phyloP scores from a whole-genome alignment of 768 basidiomycete species.

The Phallus indusiatus region DNA sequence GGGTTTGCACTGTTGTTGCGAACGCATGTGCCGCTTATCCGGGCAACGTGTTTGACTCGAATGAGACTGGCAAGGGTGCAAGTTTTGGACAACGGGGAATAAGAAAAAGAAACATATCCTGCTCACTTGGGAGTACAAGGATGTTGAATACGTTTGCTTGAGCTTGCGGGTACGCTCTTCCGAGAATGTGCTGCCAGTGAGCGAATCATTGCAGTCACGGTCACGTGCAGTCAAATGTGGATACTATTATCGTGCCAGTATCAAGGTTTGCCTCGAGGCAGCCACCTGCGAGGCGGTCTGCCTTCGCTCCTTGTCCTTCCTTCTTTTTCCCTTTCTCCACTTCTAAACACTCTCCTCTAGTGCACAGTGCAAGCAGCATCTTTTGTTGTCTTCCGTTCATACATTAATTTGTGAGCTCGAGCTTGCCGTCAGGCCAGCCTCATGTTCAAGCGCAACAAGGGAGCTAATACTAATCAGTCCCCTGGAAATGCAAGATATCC shows the following conservation, averaged over 20 bases:
- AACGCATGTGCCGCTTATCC: neutral
- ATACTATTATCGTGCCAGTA: neutral
- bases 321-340: neutral
- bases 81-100: conserved; percentile 14
- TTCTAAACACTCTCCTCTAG: neutral
- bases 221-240: neutral
- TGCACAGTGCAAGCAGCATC: neutral
- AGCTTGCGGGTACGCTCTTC: conserved; percentile 8
- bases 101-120: too few species aligned
- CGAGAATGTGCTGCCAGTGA: neutral
- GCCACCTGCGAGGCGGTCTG: neutral
- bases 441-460: conserved; percentile 10
- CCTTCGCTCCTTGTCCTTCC: neutral
- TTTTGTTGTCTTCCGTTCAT: neutral
- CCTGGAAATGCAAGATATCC: conserved; percentile 4
- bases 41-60: conserved; percentile 34
- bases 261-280: conserved; percentile 7
- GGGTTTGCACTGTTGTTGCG: neutral
- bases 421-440: conserved; percentile 8
- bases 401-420: conserved; percentile 7
- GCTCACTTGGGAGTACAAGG: conserved; percentile 14
- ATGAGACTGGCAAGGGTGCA: conserved; percentile 23
- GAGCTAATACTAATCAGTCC: conserved; percentile 6
- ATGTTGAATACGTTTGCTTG: conserved; percentile 1
- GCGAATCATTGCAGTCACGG: conserved; percentile 5